Conservation (phyloP, 2,329 filamentous ascomycete genomes). For the Botryotinia globosa region DNA sequence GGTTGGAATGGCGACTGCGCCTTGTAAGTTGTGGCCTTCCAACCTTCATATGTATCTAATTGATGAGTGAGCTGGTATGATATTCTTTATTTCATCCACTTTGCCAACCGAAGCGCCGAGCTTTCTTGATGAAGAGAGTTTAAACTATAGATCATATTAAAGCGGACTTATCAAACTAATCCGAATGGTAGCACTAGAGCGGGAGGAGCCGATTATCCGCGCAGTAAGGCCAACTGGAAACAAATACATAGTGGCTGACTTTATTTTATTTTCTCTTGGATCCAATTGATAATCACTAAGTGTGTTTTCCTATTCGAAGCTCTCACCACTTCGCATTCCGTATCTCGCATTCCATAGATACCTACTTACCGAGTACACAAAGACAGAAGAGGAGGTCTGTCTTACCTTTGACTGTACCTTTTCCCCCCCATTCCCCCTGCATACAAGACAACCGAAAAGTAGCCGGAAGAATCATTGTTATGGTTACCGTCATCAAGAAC, state of each 20-base stretch:
- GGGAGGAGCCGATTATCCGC: background rate
- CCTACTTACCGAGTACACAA: background rate
- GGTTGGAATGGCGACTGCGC: background rate
- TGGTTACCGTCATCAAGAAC: background rate
- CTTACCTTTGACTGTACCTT: background rate
- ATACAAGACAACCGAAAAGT: background rate
- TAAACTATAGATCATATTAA: background rate
- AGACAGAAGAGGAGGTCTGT: background rate
- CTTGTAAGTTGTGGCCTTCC: too few species aligned
- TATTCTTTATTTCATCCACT: background rate
- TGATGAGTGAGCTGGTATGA: background rate
- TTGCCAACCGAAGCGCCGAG: constrained; percentile 5
- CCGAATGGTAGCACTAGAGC: background rate
- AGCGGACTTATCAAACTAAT: background rate
- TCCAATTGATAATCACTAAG: too few species aligned
- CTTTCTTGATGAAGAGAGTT: background rate
- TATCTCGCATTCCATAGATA: background rate
- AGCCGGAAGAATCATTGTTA: background rate
- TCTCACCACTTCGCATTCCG: background rate
- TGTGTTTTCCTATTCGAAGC: background rate
- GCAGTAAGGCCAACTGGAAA: background rate
- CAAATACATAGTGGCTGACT: background rate
- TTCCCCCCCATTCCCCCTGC: background rate
- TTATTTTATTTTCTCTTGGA: background rate
- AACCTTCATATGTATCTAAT: too few species aligned